phyloP scores from a whole-genome alignment of 345 rosid genomes.

The Gossypium australe region DNA sequence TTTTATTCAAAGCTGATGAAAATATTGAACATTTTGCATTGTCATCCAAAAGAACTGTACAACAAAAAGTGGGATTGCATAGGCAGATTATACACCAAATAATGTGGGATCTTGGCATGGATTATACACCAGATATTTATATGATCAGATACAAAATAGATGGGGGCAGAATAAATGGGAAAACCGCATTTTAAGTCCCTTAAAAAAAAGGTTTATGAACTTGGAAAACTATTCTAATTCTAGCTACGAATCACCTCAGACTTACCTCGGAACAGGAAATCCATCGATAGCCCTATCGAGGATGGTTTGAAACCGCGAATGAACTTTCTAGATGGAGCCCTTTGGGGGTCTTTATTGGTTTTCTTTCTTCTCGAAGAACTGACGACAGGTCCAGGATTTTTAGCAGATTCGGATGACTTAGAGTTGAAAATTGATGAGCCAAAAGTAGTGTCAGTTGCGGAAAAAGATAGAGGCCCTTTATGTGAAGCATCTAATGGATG shows the following conservation, averaged over 20 bases:
- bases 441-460: conserved; percentile 33
- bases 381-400: conserved; percentile 24
- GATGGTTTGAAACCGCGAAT: conserved; percentile 52
- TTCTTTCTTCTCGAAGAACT: conserved; percentile 43
- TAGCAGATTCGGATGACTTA: conserved; percentile 37
- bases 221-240: conserved; percentile 24
- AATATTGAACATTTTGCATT: too few relatives aligned
- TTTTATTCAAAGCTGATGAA: too few relatives aligned
- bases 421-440: conserved; percentile 30
- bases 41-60: conserved; percentile 21
- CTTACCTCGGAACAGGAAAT: conserved; percentile 50
- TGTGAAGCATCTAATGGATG: conserved; percentile 35
- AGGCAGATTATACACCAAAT: conserved; percentile 18
- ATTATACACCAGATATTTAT: conserved; percentile 18
- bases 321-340: conserved; percentile 45
- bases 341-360: conserved; percentile 30
- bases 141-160: conserved; percentile 20
- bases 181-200: neutral
- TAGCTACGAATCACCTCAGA: conserved; percentile 45
- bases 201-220: neutral
- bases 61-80: conserved; percentile 12
- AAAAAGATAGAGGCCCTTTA: conserved; percentile 42
- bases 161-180: neutral
- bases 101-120: neutral
- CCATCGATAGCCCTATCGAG: conserved; percentile 46